Evolutionary conservation across 208 protist genomes (phyloP).

Genomic region (Trypanosoma theileri): DNA sequence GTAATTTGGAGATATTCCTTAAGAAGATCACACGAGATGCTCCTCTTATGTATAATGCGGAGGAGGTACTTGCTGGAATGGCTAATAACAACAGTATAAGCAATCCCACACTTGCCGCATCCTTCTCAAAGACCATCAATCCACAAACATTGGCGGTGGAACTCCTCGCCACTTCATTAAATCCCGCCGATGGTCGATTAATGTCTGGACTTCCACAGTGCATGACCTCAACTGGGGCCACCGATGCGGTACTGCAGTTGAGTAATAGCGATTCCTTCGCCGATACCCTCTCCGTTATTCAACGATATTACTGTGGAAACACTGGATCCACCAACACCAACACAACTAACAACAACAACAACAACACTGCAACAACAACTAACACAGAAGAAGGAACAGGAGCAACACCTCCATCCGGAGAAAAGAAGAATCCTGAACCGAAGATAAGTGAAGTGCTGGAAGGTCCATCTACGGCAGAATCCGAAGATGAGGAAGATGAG

Average conservation of each 20-base stretch:
- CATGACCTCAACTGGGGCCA: constrained; percentile 14
- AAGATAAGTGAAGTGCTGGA: neutral
- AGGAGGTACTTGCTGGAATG: neutral
- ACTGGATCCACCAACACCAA: too few relatives aligned
- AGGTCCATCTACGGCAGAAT: constrained; percentile 14
- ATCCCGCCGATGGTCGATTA: constrained; percentile 62
- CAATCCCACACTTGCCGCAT: neutral
- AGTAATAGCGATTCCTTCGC: neutral
- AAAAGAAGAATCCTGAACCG: neutral
- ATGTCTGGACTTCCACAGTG: constrained; percentile 42
- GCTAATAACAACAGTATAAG: neutral
- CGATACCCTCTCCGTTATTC: constrained; percentile 1
- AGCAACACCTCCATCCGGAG: neutral
- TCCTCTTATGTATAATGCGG: too few relatives aligned
- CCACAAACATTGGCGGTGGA: constrained; percentile 22
- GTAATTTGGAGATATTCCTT: constrained; percentile 52
- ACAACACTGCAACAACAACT: too few relatives aligned
- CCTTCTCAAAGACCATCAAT: neutral
- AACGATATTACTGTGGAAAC: constrained; percentile 7
- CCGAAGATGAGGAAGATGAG: constrained; percentile 59
- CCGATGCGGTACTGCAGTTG: neutral
- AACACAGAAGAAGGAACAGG: neutral
- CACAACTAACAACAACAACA: too few relatives aligned
- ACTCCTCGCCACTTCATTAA: constrained; percentile 41
- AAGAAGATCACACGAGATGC: constrained; percentile 5